Evolutionary conservation across 2,329 filamentous ascomycete species (phyloP).

Genomic region (Ophiostoma quercus): DNA sequence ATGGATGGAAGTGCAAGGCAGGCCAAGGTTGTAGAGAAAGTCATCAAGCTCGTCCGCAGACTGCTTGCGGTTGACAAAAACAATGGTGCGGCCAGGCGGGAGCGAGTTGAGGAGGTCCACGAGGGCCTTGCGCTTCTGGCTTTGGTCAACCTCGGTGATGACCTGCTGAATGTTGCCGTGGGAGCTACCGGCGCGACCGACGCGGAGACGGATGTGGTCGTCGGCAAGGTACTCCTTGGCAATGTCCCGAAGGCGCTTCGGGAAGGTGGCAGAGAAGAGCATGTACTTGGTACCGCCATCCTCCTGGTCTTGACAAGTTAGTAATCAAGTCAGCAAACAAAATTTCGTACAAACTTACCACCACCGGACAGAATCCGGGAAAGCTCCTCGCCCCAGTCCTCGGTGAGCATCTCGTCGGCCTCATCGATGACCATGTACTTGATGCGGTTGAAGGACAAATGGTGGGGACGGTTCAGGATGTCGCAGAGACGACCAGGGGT

Average conservation of each 20-base stretch:
- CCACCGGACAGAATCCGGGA: slow-evolving; percentile 71
- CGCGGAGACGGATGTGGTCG: slow-evolving; percentile 72
- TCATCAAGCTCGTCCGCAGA: slow-evolving; percentile 82
- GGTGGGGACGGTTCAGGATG: slow-evolving; percentile 66
- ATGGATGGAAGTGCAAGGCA: slow-evolving; percentile 87
- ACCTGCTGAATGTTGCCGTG: slow-evolving; percentile 79
- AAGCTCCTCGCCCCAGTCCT: slow-evolving; percentile 74
- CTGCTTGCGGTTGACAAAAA: slow-evolving; percentile 82
- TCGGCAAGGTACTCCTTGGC: slow-evolving; percentile 70
- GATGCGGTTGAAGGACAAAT: slow-evolving; percentile 69
- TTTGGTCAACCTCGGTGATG: slow-evolving; percentile 60
- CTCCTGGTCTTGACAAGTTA: slow-evolving; percentile 55
- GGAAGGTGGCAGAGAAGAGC: slow-evolving; percentile 95
- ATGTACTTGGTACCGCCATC: slow-evolving; percentile 64
- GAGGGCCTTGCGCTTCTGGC: slow-evolving; percentile 64
- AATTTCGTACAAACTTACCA: slow-evolving; percentile 50
- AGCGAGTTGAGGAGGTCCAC: slow-evolving; percentile 66
- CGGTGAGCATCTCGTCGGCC: slow-evolving; percentile 82
- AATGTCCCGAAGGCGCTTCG: slow-evolving; percentile 68
- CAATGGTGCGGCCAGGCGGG: slow-evolving; percentile 70
- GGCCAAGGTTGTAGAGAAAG: slow-evolving; percentile 69
- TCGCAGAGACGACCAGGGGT: slow-evolving; percentile 83
- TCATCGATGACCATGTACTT: slow-evolving; percentile 85
- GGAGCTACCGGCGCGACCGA: slow-evolving; percentile 80
- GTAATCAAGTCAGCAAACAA: background rate